Conservation (phyloP, 208 protist genomes). For the Leptomonas pyrrhocoris region DNA sequence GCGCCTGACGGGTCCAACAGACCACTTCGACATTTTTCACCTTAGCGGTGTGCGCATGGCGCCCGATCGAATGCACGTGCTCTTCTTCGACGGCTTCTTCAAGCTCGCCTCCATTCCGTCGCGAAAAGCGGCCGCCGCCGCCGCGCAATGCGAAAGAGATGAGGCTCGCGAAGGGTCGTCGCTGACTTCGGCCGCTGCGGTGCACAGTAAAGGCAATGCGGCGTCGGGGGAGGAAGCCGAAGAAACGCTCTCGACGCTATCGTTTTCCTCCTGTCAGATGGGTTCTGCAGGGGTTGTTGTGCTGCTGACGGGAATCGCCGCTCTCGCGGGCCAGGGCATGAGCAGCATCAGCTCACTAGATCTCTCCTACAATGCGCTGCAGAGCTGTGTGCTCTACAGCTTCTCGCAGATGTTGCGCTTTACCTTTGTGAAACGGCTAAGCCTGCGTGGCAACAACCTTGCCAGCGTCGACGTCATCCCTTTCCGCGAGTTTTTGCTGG, state of each 20-base stretch:
- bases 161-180: not conserved
- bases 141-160: not conserved
- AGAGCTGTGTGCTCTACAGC: conserved; percentile 44
- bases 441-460: conserved; percentile 81
- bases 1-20: conserved; percentile 38
- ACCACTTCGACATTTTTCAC: conserved; percentile 63
- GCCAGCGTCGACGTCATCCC: conserved; percentile 29
- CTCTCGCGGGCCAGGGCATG: conserved; percentile 12
- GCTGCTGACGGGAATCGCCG: conserved; percentile 47
- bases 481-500: conserved; percentile 71
- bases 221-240: not conserved
- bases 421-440: conserved; percentile 54
- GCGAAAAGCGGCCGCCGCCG: not conserved
- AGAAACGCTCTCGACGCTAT: conserved; percentile 52
- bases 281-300: conserved; percentile 61
- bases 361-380: conserved; percentile 75
- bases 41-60: conserved; percentile 61
- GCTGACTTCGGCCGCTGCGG: not conserved
- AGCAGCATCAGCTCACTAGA: conserved; percentile 43
- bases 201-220: no score
- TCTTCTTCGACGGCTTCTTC: conserved; percentile 67
- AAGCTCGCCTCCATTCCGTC: not conserved
- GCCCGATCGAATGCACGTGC: conserved; percentile 59
- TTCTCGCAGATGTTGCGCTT: conserved; percentile 49
- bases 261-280: conserved; percentile 71